Evolutionary conservation across 192 early-diverging fungal genomes (phyloP).

Genomic region (Borealophlyctis nickersoniae): DNA sequence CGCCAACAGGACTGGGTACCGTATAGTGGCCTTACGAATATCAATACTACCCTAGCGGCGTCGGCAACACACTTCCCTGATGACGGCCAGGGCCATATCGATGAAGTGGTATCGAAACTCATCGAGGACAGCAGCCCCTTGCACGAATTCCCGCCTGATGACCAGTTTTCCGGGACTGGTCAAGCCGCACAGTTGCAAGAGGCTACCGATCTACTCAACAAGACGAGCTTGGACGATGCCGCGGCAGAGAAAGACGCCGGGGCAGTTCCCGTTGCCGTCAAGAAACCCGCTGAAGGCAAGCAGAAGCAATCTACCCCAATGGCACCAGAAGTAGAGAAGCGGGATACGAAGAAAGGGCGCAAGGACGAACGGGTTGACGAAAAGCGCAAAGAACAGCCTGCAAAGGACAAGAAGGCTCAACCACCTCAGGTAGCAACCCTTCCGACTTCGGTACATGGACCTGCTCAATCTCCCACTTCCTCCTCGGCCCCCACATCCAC

Average conservation of each 20-base stretch:
- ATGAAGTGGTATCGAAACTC: slow-evolving; percentile 18
- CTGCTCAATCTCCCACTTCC: not conserved
- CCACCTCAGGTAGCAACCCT: not conserved
- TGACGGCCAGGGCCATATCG: slow-evolving; percentile 16
- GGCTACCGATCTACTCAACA: no score
- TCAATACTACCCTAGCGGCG: not conserved
- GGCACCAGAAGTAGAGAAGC: slow-evolving; percentile 7
- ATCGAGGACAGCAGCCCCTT: slow-evolving; percentile 19
- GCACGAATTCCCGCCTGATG: not conserved
- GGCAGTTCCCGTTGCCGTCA: not conserved
- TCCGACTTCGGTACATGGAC: not conserved
- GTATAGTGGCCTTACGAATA: not conserved
- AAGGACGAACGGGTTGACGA: slow-evolving; percentile 23
- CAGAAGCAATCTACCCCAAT: not conserved
- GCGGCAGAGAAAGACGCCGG: not conserved
- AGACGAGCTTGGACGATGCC: not conserved
- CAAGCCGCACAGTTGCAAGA: not conserved
- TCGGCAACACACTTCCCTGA: slow-evolving; percentile 12
- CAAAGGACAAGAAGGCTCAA: not conserved
- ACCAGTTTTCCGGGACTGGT: not conserved
- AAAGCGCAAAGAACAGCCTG: slow-evolving; percentile 16
- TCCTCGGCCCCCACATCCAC: not conserved
- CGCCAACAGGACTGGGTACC: slow-evolving; percentile 16
- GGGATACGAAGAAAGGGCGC: slow-evolving; percentile 11
- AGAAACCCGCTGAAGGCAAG: not conserved